These are phyloP conservation scores for Podosphaera xanthii DNA, from an alignment of 2,329 filamentous ascomycete genomes.

Conservation along the genomic window DNA sequence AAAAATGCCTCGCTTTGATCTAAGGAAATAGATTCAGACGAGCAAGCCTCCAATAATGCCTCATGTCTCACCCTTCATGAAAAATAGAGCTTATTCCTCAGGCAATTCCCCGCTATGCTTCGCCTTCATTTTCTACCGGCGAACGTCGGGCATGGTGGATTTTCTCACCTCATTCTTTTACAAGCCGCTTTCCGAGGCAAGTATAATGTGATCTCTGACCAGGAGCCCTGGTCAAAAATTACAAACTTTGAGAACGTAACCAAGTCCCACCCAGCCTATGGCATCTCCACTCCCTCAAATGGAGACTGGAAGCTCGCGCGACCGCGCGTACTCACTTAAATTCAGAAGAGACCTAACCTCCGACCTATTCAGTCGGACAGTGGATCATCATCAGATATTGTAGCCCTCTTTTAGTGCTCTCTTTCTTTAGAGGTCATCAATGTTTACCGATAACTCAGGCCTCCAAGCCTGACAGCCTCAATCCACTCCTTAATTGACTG, in stretches of 20 bases:
- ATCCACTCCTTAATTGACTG: not conserved
- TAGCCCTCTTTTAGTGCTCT: not conserved
- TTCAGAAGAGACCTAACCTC: too few relatives aligned
- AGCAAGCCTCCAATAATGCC: not conserved
- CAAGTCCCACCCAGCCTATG: not conserved
- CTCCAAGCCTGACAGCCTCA: not conserved
- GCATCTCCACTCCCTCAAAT: too few relatives aligned
- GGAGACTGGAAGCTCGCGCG: too few relatives aligned
- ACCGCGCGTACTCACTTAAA: too few relatives aligned
- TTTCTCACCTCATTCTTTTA: not conserved
- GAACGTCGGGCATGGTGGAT: not conserved
- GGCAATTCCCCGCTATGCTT: too few relatives aligned
- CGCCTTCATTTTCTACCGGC: not conserved
- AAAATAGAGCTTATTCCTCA: not conserved
- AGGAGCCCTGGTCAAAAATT: too few relatives aligned
- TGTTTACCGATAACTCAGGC: not conserved
- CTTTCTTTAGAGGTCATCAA: not conserved
- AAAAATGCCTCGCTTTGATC: not conserved
- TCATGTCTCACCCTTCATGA: not conserved
- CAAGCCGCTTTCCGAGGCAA: not conserved
- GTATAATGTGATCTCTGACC: too few relatives aligned
- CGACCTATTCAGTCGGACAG: not conserved
- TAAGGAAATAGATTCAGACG: not conserved
- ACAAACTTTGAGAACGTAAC: too few relatives aligned
- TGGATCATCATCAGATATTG: not conserved